These are phyloP conservation scores for Rutstroemia sp. DNA, from an alignment of 2,329 filamentous ascomycete species.

Conservation along the genomic window DNA sequence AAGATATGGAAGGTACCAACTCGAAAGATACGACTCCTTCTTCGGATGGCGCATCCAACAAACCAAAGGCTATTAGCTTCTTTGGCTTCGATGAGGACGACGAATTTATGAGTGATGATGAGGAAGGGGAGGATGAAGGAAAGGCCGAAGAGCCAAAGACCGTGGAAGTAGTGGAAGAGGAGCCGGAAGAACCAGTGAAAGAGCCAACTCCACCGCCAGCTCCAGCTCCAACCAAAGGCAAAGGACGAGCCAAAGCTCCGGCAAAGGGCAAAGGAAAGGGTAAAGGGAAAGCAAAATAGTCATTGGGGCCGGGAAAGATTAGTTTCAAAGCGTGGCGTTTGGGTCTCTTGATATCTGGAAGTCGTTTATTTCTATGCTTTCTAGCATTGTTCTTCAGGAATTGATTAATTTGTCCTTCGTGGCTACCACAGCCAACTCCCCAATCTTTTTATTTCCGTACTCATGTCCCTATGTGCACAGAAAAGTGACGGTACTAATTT, in stretches of 20 bases:
- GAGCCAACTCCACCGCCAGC: constrained; percentile 17
- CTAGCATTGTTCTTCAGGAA: not conserved
- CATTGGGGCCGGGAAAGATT: not conserved
- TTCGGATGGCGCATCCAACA: constrained; percentile 34
- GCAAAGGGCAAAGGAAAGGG: constrained; percentile 27
- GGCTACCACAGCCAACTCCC: too few relatives aligned
- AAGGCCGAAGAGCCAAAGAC: constrained; percentile 12
- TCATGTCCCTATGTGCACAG: too few relatives aligned
- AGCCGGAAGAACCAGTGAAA: constrained; percentile 19
- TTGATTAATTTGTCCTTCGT: not conserved
- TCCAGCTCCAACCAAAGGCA: constrained; percentile 25
- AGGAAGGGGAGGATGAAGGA: constrained; percentile 36
- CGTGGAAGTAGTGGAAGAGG: constrained; percentile 11
- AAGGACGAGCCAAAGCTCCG: constrained; percentile 12
- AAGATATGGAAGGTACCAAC: constrained; percentile 23
- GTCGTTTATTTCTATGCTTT: not conserved
- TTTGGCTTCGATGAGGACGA: constrained; percentile 77
- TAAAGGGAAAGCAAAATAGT: constrained; percentile 12
- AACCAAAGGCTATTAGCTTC: constrained; percentile 40
- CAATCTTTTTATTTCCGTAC: too few relatives aligned
- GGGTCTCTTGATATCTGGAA: not conserved
- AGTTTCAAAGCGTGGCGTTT: constrained; percentile 8
- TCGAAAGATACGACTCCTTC: constrained; percentile 41
- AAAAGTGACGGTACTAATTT: too few relatives aligned
- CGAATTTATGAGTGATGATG: constrained; percentile 64